These are phyloP conservation scores for Boletus reticulatus DNA, from an alignment of 768 basidiomycete species.

Conservation along the genomic window DNA sequence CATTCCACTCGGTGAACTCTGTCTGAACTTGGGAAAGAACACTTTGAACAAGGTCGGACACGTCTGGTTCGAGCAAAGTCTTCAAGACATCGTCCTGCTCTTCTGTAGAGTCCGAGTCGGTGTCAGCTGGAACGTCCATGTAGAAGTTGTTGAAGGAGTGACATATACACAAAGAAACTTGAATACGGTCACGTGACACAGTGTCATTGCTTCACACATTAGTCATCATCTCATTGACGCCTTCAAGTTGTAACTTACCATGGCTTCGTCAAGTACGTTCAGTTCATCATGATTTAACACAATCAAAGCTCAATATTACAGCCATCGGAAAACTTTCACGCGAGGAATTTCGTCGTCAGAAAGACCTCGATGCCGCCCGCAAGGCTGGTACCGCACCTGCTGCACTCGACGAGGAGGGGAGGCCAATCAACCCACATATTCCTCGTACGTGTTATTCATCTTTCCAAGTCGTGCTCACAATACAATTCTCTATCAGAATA, in stretches of 20 bases:
- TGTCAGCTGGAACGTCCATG: neutral
- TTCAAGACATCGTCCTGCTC: slow-evolving; percentile 11
- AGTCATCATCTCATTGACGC: neutral
- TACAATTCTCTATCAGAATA: slow-evolving; percentile 60
- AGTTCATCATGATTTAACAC: neutral
- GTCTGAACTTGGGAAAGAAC: slow-evolving; percentile 22
- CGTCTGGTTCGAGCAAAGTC: slow-evolving; percentile 1
- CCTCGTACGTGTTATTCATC: slow-evolving; percentile 64
- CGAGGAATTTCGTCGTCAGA: slow-evolving; percentile 92
- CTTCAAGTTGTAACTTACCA: neutral
- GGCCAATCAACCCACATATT: slow-evolving; percentile 97
- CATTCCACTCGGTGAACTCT: slow-evolving; percentile 24
- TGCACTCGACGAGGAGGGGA: slow-evolving; percentile 92
- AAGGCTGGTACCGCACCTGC: slow-evolving; percentile 98
- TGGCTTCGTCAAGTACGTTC: slow-evolving; percentile 29
- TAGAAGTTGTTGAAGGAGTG: neutral
- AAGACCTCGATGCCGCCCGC: slow-evolving; percentile 96
- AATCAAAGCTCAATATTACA: slow-evolving; percentile 14
- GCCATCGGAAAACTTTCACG: slow-evolving; percentile 82
- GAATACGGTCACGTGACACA: slow-evolving; percentile 5
- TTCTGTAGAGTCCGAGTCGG: slow-evolving; percentile 5
- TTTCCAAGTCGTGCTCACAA: neutral
- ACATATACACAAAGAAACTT: neutral
- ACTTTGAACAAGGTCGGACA: slow-evolving; percentile 10
- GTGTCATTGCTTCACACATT: neutral